Conservation (phyloP, 2,329 filamentous ascomycete genomes). For the Sporothrix schenckii region DNA sequence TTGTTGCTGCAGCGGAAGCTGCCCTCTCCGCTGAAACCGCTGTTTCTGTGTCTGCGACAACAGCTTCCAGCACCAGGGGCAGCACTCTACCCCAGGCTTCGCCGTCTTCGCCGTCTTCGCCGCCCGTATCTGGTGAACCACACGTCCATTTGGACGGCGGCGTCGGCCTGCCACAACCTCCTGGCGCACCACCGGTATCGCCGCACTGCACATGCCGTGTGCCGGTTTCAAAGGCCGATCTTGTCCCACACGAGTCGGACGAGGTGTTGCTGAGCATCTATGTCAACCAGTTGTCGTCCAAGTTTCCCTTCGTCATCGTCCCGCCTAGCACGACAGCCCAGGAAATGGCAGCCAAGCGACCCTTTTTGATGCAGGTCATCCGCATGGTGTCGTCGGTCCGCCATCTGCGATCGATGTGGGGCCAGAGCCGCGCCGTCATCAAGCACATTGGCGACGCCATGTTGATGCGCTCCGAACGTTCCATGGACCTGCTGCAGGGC, state of each 20-base stretch:
- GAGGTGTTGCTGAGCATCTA: constrained; percentile 1
- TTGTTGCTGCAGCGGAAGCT: background rate
- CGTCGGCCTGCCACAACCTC: background rate
- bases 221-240: background rate
- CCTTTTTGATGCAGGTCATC: constrained; percentile 21
- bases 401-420: constrained; percentile 18
- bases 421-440: constrained; percentile 23
- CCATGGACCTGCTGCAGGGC: constrained; percentile 17
- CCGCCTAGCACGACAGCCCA: constrained; percentile 6
- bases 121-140: background rate
- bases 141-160: background rate
- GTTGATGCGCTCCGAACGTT: constrained; percentile 18
- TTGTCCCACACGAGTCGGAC: background rate
- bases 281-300: background rate
- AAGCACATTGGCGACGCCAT: constrained; percentile 20
- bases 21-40: background rate
- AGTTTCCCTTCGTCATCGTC: constrained; percentile 21
- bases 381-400: constrained; percentile 21
- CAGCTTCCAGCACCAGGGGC: background rate
- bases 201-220: constrained; percentile 15
- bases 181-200: background rate
- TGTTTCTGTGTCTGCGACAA: background rate
- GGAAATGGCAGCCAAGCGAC: background rate
- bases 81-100: background rate
- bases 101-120: background rate